Base-by-base conservation (phyloP, 495 filamentous ascomycete genomes). In the Penicillium crystallinum region DNA sequence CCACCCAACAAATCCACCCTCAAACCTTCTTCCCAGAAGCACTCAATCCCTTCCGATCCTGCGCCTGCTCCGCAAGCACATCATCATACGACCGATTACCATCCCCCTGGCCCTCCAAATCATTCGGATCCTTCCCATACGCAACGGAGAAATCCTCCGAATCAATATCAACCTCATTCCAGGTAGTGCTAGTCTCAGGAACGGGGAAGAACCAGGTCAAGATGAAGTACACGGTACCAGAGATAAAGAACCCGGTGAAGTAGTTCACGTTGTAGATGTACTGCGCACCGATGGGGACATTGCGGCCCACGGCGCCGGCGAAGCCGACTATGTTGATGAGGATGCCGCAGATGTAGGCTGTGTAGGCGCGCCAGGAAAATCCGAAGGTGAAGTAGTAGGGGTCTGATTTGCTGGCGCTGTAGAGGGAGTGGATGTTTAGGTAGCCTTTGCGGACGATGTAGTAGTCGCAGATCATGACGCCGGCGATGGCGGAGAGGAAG, bases 271-370 rank as follows among this genome's bases (percentile, higher is more conserved):
- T 87, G 74, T 95, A 97, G 51, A 96, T 83, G 63, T 95, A 95
- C 10, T 81, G 81, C 1, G 91, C 91, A 5, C 88, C 90, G 19
- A 85, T 76, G 17, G 82, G 82, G 0, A 93, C 90, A 1, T 84
- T 74, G 4, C 70, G 68, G 1, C 89, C 89, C 19, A 96, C 83
- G 0, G 87, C 90, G 1, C 90, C 90, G 1, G 81, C 90, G 55
- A 97, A 96, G 0, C 91, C 91, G 19, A 96, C 89, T 37, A 97
- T 87, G 64, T 96, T 97, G 81, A 95, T 84, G 2, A 96, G 64
- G 59, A 97, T 93, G 2, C 91, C 91, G 7, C 80, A 73, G 46
- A 97, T 79, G 65, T 96, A 96, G 0, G 91, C 88, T 4, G 75
- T 77, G 61, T 95, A 96, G 8, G 81, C 91, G 14, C 88, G 84